Conservation (phyloP, 2,329 filamentous ascomycete genomes). For the Colletotrichum somersetense region DNA sequence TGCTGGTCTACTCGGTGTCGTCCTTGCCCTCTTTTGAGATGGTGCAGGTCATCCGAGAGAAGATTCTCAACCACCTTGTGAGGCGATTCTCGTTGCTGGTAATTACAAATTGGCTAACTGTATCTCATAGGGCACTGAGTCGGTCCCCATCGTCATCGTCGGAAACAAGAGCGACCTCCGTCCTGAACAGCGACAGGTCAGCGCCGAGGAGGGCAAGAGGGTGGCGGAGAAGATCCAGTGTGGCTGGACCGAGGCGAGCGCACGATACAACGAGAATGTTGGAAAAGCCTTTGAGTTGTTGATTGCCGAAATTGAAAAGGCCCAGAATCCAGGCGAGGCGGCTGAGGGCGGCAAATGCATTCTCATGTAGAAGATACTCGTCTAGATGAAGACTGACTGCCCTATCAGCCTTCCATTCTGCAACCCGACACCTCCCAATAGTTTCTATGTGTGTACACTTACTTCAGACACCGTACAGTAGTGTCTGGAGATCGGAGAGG, state of each 20-base stretch:
- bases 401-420: background rate
- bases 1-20: slow-evolving; percentile 98
- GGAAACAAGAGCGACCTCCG: slow-evolving; percentile 97
- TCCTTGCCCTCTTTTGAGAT: slow-evolving; percentile 97
- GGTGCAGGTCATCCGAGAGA: slow-evolving; percentile 95
- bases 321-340: slow-evolving; percentile 89
- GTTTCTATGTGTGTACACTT: background rate
- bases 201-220: slow-evolving; percentile 84
- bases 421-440: background rate
- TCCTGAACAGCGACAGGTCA: slow-evolving; percentile 93
- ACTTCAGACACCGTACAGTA: background rate
- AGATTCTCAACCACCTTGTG: slow-evolving; percentile 96
- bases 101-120: slow-evolving; percentile 11
- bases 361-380: slow-evolving; percentile 74
- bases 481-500: background rate
- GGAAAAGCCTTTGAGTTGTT: slow-evolving; percentile 92
- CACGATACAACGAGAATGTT: slow-evolving; percentile 94
- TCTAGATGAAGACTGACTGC: background rate
- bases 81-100: slow-evolving; percentile 46
- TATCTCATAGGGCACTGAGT: slow-evolving; percentile 81
- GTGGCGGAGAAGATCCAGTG: slow-evolving; percentile 90
- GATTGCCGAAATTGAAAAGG: slow-evolving; percentile 94
- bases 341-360: slow-evolving; percentile 83
- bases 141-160: slow-evolving; percentile 92
- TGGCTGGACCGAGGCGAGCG: slow-evolving; percentile 94